Conservation (phyloP, 306 rosid species). For the Crotalaria pallida region DNA sequence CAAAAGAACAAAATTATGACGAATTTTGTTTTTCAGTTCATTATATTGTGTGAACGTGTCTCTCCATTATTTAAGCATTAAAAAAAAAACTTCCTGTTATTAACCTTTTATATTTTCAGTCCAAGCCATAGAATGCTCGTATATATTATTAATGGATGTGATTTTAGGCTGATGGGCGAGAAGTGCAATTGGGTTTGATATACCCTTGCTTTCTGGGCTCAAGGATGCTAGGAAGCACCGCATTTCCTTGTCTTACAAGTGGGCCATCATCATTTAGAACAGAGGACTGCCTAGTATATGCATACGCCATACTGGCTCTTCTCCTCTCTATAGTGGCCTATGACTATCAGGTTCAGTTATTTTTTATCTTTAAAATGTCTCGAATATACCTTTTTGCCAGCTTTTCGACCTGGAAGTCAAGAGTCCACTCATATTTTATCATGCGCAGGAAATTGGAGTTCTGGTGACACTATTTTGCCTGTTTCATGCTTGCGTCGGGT, state of each 20-base stretch:
- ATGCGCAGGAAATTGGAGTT: constrained; percentile 79
- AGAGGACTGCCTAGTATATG: constrained; percentile 67
- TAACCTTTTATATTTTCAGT: neutral
- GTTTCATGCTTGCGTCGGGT: constrained; percentile 69
- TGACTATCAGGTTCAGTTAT: constrained; percentile 73
- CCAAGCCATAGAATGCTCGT: neutral
- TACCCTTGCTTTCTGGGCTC: constrained; percentile 80
- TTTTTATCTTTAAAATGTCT: constrained; percentile 3
- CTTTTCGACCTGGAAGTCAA: constrained; percentile 5
- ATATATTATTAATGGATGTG: constrained; percentile 16
- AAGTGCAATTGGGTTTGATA: constrained; percentile 77
- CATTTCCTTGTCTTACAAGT: constrained; percentile 76
- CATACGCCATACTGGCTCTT: constrained; percentile 53
- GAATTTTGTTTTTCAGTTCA: constrained; percentile 1
- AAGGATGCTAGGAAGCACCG: constrained; percentile 89
- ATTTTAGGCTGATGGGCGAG: constrained; percentile 91
- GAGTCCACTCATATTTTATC: constrained; percentile 16
- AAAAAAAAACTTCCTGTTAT: constrained; percentile 13
- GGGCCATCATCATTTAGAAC: constrained; percentile 65
- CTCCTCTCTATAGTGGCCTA: constrained; percentile 64
- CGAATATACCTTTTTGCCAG: constrained; percentile 5
- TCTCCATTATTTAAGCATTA: neutral
- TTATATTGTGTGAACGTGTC: neutral
- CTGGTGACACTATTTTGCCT: constrained; percentile 65
- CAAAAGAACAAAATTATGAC: neutral